Evolutionary conservation across 257 asterid genomes (phyloP).

Genomic region (Salvia splendens): DNA sequence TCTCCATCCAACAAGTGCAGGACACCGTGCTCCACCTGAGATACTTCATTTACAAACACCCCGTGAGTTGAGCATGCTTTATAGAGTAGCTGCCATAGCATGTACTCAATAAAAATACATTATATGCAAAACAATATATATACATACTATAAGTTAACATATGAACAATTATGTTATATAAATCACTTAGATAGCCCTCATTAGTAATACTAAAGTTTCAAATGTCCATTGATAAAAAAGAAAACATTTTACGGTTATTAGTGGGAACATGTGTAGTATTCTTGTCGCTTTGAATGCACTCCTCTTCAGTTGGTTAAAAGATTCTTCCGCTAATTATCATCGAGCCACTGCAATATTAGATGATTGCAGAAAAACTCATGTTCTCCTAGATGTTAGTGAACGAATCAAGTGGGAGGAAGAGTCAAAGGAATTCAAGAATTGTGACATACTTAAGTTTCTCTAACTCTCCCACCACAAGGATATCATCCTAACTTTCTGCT

Average conservation of each 20-base stretch:
- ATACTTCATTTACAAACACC: conserved; percentile 60
- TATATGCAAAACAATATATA: background rate
- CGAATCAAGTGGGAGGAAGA: conserved; percentile 10
- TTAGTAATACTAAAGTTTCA: conserved; percentile 10
- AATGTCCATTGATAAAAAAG: background rate
- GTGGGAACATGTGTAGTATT: background rate
- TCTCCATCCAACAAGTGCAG: conserved; percentile 59
- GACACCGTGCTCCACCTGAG: conserved; percentile 94
- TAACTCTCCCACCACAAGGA: background rate
- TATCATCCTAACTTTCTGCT: too few relatives aligned
- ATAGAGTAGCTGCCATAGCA: conserved; percentile 18
- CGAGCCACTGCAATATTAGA: conserved; percentile 1
- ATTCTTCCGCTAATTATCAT: background rate
- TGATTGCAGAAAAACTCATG: conserved; percentile 3
- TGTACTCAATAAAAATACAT: background rate
- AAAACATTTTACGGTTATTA: background rate
- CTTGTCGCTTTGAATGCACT: conserved; percentile 4
- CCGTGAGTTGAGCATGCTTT: conserved; percentile 30
- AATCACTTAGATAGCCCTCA: background rate
- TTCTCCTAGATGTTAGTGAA: background rate
- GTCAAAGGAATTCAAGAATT: conserved; percentile 5
- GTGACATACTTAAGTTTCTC: background rate
- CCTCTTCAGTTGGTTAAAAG: conserved; percentile 4
- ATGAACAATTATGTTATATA: conserved; percentile 1
- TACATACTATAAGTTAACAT: background rate